phyloP scores from a whole-genome alignment of 108 stramenopile genomes.

The Cyclotella choctawhatcheeana region DNA sequence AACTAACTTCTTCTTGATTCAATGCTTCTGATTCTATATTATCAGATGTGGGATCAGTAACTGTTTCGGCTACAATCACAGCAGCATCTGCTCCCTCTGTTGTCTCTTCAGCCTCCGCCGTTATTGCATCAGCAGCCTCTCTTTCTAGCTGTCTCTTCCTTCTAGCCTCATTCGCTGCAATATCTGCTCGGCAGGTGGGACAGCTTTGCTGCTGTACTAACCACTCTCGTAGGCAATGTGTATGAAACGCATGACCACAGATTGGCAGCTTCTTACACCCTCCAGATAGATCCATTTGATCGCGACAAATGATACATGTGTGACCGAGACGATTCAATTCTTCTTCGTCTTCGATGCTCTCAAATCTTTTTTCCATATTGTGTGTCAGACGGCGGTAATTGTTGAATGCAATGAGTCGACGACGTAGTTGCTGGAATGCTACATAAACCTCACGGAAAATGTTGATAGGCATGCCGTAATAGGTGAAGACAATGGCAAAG shows the following conservation, averaged over 20 bases:
- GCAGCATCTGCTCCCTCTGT: background rate
- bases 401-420: constrained; percentile 74
- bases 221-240: constrained; percentile 94
- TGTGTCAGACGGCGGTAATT: constrained; percentile 90
- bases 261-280: constrained; percentile 89
- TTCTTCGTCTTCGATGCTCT: constrained; percentile 81
- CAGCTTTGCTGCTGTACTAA: constrained; percentile 97
- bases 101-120: constrained; percentile 10
- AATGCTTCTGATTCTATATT: background rate
- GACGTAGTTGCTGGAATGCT: constrained; percentile 78
- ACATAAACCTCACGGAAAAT: constrained; percentile 93
- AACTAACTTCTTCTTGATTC: too few species aligned
- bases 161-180: constrained; percentile 74
- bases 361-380: constrained; percentile 95
- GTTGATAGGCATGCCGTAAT: constrained; percentile 96
- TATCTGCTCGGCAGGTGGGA: constrained; percentile 96
- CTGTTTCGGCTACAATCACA: background rate
- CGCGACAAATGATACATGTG: constrained; percentile 98
- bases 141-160: constrained; percentile 38
- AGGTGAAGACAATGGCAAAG: constrained; percentile 94
- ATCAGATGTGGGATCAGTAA: background rate
- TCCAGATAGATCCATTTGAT: constrained; percentile 87
- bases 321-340: constrained; percentile 86
- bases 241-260: constrained; percentile 94
- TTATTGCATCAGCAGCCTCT: constrained; percentile 26